These are phyloP conservation scores for Gymnopilus junonius DNA, from an alignment of 768 basidiomycete genomes.

Conservation along the genomic window DNA sequence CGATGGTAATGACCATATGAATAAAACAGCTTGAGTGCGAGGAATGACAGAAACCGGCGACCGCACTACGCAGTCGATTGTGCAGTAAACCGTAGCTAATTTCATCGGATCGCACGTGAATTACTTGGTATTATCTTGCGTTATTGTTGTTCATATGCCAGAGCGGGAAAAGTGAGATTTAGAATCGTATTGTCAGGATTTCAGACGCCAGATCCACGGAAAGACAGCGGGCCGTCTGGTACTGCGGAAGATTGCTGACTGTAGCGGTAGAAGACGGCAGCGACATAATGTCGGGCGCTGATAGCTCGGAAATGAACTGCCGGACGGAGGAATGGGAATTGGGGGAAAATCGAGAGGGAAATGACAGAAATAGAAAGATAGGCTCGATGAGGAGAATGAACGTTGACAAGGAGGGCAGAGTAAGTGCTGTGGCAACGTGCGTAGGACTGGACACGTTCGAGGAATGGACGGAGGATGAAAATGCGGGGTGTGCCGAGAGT, in stretches of 20 bases:
- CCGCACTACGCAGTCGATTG: too few relatives aligned
- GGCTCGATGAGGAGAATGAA: not conserved
- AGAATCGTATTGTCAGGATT: too few relatives aligned
- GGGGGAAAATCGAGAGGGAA: not conserved
- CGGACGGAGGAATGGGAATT: not conserved
- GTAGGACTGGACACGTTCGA: conserved; percentile 28
- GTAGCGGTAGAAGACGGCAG: not conserved
- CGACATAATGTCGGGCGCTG: not conserved
- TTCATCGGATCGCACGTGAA: too few relatives aligned
- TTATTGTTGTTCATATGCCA: too few relatives aligned
- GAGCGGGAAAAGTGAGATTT: too few relatives aligned
- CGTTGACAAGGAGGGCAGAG: not conserved
- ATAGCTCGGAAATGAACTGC: not conserved
- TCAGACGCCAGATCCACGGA: too few relatives aligned
- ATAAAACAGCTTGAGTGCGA: too few relatives aligned
- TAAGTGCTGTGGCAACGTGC: conserved; percentile 7
- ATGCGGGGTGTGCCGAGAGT: conserved; percentile 34
- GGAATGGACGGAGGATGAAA: conserved; percentile 25
- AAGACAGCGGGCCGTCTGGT: not conserved
- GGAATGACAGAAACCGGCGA: too few relatives aligned
- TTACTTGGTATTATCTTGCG: too few relatives aligned
- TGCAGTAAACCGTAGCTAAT: too few relatives aligned
- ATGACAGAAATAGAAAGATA: not conserved
- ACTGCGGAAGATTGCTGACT: not conserved
- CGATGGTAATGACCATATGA: too few relatives aligned